Base-by-base conservation (phyloP, 2,329 filamentous ascomycete species). In the Neofusicoccum parvum region DNA sequence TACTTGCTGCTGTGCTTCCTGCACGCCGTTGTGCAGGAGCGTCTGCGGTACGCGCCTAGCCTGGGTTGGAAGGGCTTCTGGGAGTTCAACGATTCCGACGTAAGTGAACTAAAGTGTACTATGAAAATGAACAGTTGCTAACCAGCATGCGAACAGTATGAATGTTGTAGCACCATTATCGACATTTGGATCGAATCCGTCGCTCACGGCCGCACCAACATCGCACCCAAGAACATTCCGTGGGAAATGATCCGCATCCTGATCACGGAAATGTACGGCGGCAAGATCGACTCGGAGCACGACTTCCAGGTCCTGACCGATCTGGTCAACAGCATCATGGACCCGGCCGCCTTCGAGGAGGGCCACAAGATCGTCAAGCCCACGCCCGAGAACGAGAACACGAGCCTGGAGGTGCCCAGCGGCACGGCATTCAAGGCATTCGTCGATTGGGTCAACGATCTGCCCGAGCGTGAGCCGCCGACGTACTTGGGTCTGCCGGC, bases 11-110 rank as follows among this genome's bases (percentile, higher is more conserved):
- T 99, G 43, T 95, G 91, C 3, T 98, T 99, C 86, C 77, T 99
- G 72, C 95, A 99, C 76, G 96, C 95, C 6, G 94, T 99, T 43
- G 89, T 97, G 11, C 95, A 99, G 78, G 95, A 99, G 79, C 86
- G 96, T 71, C 83, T 99, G 68, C 90, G 95, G 68, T 99, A 99
- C 77, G 94, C 94, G 27, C 96, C 95, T 0, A 94, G 86, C 65
- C 83, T 99, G 64, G 95, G 95, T 67, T 99, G 95, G 95, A 97
- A 96, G 82, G 92, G 93, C 63, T 97, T 97, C 85, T 99, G 96
- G 95, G 96, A 99, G 80, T 99, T 99, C 79, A 99, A 99, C 76
- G 96, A 99, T 79, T 96, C 94, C 72, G 95, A 99, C 80, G 27
- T 32, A 7, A 32, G 27, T 32, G 6, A 32, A 5, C 6, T 7